phyloP scores from a whole-genome alignment of 2,329 filamentous ascomycete species.

The Aspergillus sp. region DNA sequence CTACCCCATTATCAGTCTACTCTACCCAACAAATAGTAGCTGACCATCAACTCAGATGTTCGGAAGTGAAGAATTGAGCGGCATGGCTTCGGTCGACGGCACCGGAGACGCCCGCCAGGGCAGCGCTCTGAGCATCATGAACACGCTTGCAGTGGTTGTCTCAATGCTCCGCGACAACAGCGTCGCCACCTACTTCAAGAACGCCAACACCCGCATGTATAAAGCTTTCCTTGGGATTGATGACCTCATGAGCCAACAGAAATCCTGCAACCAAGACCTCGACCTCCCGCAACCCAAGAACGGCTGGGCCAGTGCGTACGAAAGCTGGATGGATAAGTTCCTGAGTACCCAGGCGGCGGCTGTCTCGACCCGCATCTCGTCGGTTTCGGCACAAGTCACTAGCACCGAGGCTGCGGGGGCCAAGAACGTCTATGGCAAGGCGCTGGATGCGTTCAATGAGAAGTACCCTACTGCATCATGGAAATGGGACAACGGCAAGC shows the following conservation, averaged over 20 bases:
- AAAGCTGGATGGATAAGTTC: conserved; percentile 5
- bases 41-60: background rate
- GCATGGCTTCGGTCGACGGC: background rate
- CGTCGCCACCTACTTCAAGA: conserved; percentile 1
- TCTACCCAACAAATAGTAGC: background rate
- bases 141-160: conserved; percentile 2
- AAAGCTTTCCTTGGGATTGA: conserved; percentile 3
- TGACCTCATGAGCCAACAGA: background rate
- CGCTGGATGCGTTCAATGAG: conserved; percentile 4
- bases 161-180: conserved; percentile 6
- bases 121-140: conserved; percentile 4
- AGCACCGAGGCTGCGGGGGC: conserved; percentile 3
- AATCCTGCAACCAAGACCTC: background rate
- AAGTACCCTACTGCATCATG: conserved; percentile 1
- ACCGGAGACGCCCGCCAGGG: background rate
- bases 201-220: conserved; percentile 6
- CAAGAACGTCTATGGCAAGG: conserved; percentile 3
- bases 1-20: background rate
- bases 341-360: background rate
- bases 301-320: conserved; percentile 1
- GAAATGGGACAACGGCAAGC: background rate
- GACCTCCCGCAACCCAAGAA: background rate
- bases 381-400: background rate
- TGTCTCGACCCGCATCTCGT: background rate
- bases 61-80: background rate